phyloP scores from a whole-genome alignment of 192 early-diverging fungal species.

The Coemansia sp. region DNA sequence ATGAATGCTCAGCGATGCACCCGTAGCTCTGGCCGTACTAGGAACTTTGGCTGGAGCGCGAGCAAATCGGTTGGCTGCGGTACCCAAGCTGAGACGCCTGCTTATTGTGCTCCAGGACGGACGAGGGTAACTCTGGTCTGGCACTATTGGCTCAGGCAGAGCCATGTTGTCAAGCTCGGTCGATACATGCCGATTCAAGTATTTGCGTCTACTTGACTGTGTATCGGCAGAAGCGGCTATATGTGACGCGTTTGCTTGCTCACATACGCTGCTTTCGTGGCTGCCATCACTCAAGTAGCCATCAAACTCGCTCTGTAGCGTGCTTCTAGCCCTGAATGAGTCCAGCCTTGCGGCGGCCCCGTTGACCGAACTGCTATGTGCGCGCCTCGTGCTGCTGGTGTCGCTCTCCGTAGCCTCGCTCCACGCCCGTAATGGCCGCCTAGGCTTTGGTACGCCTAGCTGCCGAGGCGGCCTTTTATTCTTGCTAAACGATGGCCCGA shows the following conservation, averaged over 20 bases:
- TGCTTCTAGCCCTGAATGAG: background rate
- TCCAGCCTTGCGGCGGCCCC: background rate
- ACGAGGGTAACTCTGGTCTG: background rate
- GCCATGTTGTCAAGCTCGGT: background rate
- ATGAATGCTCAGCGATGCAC: background rate
- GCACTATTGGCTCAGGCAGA: background rate
- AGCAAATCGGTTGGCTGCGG: background rate
- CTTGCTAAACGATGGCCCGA: background rate
- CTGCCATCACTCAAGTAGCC: conserved; percentile 39
- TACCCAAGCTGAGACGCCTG: conserved; percentile 23
- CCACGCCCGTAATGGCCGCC: background rate
- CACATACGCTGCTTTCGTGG: conserved; percentile 9
- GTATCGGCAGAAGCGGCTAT: background rate
- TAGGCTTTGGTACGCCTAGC: background rate
- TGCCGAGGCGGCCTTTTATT: background rate
- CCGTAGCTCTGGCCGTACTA: background rate
- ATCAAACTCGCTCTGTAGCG: conserved; percentile 8
- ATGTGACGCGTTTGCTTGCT: background rate
- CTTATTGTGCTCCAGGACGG: conserved; percentile 24
- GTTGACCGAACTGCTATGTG: background rate
- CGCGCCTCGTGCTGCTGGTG: background rate
- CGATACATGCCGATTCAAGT: conserved; percentile 21
- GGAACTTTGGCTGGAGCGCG: background rate
- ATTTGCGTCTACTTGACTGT: conserved; percentile 13
- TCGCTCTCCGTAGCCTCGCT: background rate